phyloP scores from a whole-genome alignment of 2,329 filamentous ascomycete species.

The Xylaria sp. region DNA sequence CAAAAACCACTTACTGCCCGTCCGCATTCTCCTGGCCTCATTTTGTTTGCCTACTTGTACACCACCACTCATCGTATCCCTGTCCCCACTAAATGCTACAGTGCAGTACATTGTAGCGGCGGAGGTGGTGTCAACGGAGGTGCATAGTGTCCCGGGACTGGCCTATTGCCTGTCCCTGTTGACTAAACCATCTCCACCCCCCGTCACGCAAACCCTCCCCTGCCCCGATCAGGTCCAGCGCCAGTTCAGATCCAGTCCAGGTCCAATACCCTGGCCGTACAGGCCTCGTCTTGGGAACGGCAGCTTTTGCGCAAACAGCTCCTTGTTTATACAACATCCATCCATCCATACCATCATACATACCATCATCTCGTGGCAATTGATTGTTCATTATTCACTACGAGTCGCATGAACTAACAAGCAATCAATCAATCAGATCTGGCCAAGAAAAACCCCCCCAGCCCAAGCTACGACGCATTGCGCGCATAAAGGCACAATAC shows the following conservation, averaged over 20 bases:
- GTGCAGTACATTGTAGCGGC: conserved; percentile 23
- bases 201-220: conserved; percentile 24
- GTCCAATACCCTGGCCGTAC: conserved; percentile 12
- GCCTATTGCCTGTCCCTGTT: conserved; percentile 14
- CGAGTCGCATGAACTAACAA: conserved; percentile 29
- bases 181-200: conserved; percentile 22
- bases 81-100: conserved; percentile 11
- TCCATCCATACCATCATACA: no score
- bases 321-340: conserved; percentile 14
- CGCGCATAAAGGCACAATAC: conserved; percentile 35
- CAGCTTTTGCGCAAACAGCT: conserved; percentile 18
- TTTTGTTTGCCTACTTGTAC: neutral
- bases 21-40: neutral
- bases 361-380: conserved; percentile 18
- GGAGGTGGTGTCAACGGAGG: conserved; percentile 32
- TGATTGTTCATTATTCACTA: conserved; percentile 10
- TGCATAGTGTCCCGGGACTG: conserved; percentile 26
- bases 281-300: conserved; percentile 11
- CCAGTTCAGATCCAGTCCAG: conserved; percentile 17
- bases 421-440: conserved; percentile 25
- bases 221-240: conserved; percentile 16
- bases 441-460: conserved; percentile 3
- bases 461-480: conserved; percentile 36
- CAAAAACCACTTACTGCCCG: neutral
- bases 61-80: conserved; percentile 10